Evolutionary conservation across 2,329 filamentous ascomycete species (phyloP).

Genomic region (Ophidiomyces ophidiicola): DNA sequence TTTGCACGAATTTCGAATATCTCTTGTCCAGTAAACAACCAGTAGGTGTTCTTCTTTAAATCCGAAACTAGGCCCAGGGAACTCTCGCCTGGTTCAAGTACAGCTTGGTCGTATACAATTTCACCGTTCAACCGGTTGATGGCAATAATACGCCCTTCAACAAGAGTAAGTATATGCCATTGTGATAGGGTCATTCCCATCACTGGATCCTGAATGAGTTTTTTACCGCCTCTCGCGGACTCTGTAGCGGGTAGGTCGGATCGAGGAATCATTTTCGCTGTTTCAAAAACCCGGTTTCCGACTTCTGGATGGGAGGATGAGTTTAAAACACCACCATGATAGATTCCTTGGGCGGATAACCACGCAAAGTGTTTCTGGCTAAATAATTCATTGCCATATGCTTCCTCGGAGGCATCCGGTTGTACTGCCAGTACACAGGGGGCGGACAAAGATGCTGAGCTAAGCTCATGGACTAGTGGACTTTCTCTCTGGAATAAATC

Average conservation of each 20-base stretch:
- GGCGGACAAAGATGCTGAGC: conserved; percentile 44
- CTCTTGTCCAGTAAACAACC: conserved; percentile 82
- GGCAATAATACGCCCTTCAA: conserved; percentile 71
- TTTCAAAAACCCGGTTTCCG: conserved; percentile 61
- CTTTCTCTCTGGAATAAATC: conserved; percentile 79
- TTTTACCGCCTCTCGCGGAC: conserved; percentile 51
- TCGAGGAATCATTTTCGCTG: conserved; percentile 63
- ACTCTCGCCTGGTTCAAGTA: conserved; percentile 67
- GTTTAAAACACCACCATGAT: conserved; percentile 67
- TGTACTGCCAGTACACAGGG: conserved; percentile 62
- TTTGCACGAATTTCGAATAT: conserved; percentile 88
- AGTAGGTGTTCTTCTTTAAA: conserved; percentile 89
- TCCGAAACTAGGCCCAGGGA: conserved; percentile 79
- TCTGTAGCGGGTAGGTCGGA: conserved; percentile 61
- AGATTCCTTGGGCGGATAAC: conserved; percentile 76
- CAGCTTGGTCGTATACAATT: conserved; percentile 74
- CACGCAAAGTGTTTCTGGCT: conserved; percentile 64
- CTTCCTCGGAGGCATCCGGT: conserved; percentile 54
- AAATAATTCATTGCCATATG: conserved; percentile 38
- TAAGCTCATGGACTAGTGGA: conserved; percentile 62
- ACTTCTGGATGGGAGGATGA: conserved; percentile 50
- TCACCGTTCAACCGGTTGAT: conserved; percentile 78
- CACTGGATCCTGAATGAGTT: conserved; percentile 57
- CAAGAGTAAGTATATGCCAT: conserved; percentile 78
- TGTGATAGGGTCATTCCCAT: conserved; percentile 75